Conservation (phyloP, 192 early-diverging fungal species). For the Coemansia sp. region DNA sequence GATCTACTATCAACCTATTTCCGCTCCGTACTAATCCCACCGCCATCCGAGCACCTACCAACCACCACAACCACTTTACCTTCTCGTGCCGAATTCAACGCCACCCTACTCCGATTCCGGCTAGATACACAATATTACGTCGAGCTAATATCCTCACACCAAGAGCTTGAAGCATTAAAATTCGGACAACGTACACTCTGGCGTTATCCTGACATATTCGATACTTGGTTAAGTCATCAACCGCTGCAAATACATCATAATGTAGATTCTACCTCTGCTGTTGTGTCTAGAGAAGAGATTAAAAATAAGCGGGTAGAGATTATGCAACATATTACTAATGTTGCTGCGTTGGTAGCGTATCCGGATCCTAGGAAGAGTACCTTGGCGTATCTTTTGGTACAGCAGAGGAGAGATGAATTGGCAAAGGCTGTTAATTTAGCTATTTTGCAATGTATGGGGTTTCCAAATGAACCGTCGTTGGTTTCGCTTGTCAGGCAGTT, state of each 20-base stretch:
- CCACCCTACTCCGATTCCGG: slow-evolving; percentile 47
- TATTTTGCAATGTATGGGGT: slow-evolving; percentile 29
- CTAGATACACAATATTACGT: slow-evolving; percentile 50
- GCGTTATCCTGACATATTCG: slow-evolving; percentile 44
- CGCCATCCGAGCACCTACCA: slow-evolving; percentile 9
- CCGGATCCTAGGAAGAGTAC: slow-evolving; percentile 34
- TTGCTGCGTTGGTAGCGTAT: slow-evolving; percentile 44
- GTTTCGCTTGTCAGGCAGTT: slow-evolving; percentile 43
- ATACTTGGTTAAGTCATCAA: slow-evolving; percentile 28
- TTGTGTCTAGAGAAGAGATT: slow-evolving; percentile 37
- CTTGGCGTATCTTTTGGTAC: slow-evolving; percentile 33
- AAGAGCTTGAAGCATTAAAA: slow-evolving; percentile 39
- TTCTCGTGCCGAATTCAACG: slow-evolving; percentile 30
- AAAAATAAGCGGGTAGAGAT: slow-evolving; percentile 37
- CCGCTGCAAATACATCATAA: background rate
- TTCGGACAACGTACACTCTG: slow-evolving; percentile 44
- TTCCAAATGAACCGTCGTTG: slow-evolving; percentile 37
- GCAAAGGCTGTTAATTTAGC: slow-evolving; percentile 36
- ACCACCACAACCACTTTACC: slow-evolving; percentile 24
- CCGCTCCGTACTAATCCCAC: slow-evolving; percentile 39
- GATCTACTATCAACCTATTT: slow-evolving; percentile 51
- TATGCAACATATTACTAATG: slow-evolving; percentile 49
- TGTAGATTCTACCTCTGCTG: background rate
- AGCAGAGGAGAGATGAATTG: slow-evolving; percentile 33
- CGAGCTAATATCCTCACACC: slow-evolving; percentile 40